phyloP scores from a whole-genome alignment of 306 rosid species.

The Senna tora region DNA sequence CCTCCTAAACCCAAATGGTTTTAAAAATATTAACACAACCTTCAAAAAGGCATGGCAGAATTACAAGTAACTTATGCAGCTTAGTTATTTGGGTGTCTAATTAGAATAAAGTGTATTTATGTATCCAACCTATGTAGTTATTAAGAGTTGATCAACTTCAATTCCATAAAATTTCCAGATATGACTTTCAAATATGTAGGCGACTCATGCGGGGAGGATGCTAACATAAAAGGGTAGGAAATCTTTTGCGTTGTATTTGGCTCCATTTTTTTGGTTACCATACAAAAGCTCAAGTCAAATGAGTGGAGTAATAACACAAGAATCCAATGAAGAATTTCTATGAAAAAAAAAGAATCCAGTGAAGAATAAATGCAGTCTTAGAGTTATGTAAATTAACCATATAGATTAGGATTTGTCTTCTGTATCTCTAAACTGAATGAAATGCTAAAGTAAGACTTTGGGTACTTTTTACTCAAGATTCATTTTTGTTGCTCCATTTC shows the following conservation, averaged over 20 bases:
- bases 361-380: neutral
- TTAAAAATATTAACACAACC: neutral
- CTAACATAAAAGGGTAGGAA: neutral
- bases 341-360: neutral
- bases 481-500: neutral
- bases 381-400: neutral
- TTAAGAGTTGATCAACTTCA: neutral
- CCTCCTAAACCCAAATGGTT: neutral
- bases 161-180: neutral
- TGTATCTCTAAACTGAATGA: neutral
- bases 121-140: neutral
- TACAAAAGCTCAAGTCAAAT: neutral
- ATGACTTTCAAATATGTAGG: neutral
- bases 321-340: too few relatives aligned
- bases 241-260: neutral
- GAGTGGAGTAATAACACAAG: neutral
- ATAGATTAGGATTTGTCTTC: neutral
- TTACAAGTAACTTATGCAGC: neutral
- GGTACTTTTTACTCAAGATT: neutral
- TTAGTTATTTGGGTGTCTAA: neutral
- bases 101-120: neutral
- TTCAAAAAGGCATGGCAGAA: neutral
- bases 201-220: neutral
- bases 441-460: conserved; percentile 8
- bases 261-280: neutral